These are phyloP conservation scores for Fusarium floridanum DNA, from an alignment of 2,329 filamentous ascomycete genomes.

Conservation along the genomic window DNA sequence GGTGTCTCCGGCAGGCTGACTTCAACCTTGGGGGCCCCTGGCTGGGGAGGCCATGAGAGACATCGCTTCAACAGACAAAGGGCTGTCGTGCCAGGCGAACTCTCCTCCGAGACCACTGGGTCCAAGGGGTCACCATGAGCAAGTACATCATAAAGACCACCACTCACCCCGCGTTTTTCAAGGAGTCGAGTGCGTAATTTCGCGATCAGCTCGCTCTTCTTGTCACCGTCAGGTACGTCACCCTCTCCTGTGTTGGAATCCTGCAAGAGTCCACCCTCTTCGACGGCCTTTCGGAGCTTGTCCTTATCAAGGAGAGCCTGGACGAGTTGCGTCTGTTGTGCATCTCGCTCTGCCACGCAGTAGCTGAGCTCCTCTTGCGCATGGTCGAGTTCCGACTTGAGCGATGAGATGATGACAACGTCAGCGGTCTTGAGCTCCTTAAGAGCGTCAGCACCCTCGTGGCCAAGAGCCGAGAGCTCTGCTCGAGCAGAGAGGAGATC, in stretches of 20 bases:
- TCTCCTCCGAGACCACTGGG: constrained; percentile 22
- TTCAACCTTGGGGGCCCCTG: not conserved
- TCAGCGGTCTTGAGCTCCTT: constrained; percentile 71
- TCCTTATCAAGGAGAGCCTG: constrained; percentile 72
- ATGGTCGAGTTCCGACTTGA: constrained; percentile 69
- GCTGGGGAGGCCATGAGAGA: not conserved
- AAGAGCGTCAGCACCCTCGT: constrained; percentile 67
- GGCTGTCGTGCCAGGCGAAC: not conserved
- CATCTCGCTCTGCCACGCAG: constrained; percentile 65
- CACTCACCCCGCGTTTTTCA: constrained; percentile 71
- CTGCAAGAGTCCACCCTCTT: constrained; percentile 60
- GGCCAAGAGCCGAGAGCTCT: constrained; percentile 67
- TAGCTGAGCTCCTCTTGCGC: constrained; percentile 65
- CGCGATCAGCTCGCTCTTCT: constrained; percentile 66
- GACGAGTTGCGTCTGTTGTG: constrained; percentile 71
- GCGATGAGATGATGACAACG: constrained; percentile 68
- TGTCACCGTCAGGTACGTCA: constrained; percentile 54
- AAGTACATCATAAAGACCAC: constrained; percentile 23
- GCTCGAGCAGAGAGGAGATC: constrained; percentile 66
- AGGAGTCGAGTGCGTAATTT: constrained; percentile 68
- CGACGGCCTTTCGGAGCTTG: constrained; percentile 67
- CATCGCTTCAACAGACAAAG: not conserved
- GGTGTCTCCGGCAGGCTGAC: not conserved
- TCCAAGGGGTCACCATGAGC: constrained; percentile 14
- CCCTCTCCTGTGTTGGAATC: constrained; percentile 53